Conservation (phyloP, 176 grass and related monocot species). For the Triticum monococcum region DNA sequence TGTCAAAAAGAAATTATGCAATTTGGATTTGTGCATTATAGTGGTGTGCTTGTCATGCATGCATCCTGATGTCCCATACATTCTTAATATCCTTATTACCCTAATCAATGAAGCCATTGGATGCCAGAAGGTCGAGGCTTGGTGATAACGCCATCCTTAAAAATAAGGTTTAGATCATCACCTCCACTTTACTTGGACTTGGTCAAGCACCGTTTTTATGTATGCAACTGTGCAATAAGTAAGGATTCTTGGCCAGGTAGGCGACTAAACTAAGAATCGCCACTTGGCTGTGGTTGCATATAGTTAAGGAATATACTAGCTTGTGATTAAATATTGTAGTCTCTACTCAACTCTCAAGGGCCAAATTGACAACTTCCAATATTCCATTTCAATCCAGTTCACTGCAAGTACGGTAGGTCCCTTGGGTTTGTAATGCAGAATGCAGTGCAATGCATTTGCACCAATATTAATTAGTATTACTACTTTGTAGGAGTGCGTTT, state of each 20-base stretch:
- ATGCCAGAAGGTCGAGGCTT: neutral
- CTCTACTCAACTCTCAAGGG: neutral
- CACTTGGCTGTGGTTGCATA: neutral
- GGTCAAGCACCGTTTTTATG: too few species aligned
- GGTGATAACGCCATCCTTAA: neutral
- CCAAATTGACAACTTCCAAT: too few species aligned
- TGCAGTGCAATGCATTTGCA: neutral
- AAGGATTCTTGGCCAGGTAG: neutral
- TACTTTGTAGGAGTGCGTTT: neutral
- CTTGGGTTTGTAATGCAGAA: too few species aligned
- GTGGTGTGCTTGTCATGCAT: neutral
- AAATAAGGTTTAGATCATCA: neutral
- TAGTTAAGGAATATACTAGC: neutral
- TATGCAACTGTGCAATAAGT: neutral
- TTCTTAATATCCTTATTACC: neutral
- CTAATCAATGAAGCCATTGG: neutral
- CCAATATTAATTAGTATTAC: neutral
- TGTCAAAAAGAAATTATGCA: neutral
- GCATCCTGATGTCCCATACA: too few species aligned
- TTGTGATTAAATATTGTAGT: neutral
- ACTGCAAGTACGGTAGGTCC: neutral
- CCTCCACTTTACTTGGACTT: too few species aligned
- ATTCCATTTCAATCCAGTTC: neutral
- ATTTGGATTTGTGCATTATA: neutral
- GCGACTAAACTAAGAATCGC: neutral